These are phyloP conservation scores for Ampelomyces quisqualis DNA, from an alignment of 2,329 filamentous ascomycete species.

Conservation along the genomic window DNA sequence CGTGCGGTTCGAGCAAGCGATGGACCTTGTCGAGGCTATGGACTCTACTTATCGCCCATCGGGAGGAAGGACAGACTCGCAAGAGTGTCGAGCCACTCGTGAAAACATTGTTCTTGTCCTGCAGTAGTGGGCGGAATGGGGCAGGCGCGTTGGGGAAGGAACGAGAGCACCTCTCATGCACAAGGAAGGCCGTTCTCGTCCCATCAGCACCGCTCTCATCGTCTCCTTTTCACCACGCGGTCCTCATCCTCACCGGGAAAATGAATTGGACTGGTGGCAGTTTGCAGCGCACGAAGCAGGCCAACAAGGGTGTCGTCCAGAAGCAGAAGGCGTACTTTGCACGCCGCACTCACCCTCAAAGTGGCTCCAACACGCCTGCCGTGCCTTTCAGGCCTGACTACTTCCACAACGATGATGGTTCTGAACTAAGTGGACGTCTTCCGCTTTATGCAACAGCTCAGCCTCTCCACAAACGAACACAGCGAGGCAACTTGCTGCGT, in stretches of 20 bases:
- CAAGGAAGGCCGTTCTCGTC: no score
- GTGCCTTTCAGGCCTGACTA: slow-evolving; percentile 30
- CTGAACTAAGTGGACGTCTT: slow-evolving; percentile 8
- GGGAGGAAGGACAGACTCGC: no score
- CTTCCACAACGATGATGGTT: slow-evolving; percentile 14
- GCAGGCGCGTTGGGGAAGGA: no score
- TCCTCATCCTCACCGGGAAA: not conserved
- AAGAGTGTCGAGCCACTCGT: no score
- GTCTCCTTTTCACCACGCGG: not conserved
- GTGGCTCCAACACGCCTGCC: slow-evolving; percentile 11
- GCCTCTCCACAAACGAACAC: slow-evolving; percentile 14
- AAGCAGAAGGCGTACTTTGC: slow-evolving; percentile 53
- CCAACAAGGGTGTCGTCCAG: slow-evolving; percentile 39
- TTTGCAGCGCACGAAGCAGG: slow-evolving; percentile 42
- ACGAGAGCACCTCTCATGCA: no score
- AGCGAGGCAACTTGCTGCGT: no score
- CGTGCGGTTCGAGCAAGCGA: not conserved
- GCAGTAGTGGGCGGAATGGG: no score
- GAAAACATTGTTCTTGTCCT: no score
- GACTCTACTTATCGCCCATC: no score
- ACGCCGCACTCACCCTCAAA: slow-evolving; percentile 39
- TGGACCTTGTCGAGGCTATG: not conserved
- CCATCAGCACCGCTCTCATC: not conserved
- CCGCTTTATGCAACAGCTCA: slow-evolving; percentile 3
- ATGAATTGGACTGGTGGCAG: slow-evolving; percentile 56